phyloP scores from a whole-genome alignment of 1,284 basidiomycete genomes.

The Phlebopus sp. region DNA sequence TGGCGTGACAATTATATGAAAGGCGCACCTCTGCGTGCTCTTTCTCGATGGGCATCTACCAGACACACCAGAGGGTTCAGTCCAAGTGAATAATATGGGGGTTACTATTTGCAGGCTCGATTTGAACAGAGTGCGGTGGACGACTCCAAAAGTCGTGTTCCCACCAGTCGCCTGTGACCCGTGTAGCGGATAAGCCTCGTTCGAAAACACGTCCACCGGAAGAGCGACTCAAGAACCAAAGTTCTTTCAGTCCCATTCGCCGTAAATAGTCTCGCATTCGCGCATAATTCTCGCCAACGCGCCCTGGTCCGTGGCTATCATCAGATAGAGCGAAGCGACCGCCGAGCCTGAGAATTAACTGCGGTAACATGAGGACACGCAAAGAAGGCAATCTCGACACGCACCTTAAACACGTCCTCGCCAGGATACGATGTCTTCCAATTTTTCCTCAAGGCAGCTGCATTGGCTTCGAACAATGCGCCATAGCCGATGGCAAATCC shows the following conservation, averaged over 20 bases:
- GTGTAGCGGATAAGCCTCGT: conserved; percentile 44
- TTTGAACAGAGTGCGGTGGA: conserved; percentile 12
- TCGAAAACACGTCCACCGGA: conserved; percentile 29
- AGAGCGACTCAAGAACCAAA: conserved; percentile 65
- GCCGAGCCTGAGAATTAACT: conserved; percentile 66
- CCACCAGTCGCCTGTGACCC: conserved; percentile 52
- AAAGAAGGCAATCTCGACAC: conserved; percentile 27
- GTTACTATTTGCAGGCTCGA: conserved; percentile 13
- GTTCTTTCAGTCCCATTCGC: conserved; percentile 53
- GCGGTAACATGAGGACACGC: conserved; percentile 21
- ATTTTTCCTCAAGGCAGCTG: conserved; percentile 89
- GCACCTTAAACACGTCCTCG: conserved; percentile 70
- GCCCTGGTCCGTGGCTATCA: conserved; percentile 90
- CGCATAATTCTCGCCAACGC: conserved; percentile 86
- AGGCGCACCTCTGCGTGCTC: conserved; percentile 9
- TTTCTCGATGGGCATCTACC: conserved; percentile 14
- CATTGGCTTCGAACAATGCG: conserved; percentile 91
- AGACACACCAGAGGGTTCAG: conserved; percentile 35
- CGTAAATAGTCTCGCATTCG: conserved; percentile 69
- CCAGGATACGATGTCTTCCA: conserved; percentile 88
- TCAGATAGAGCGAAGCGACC: conserved; percentile 90
- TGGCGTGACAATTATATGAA: conserved; percentile 13
- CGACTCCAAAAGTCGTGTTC: conserved; percentile 55
- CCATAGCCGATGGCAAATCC: conserved; percentile 76
- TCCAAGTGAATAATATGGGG: conserved; percentile 19